Evolutionary conservation across 1,284 basidiomycete species (phyloP).

Genomic region (Entoloma clypeatum): DNA sequence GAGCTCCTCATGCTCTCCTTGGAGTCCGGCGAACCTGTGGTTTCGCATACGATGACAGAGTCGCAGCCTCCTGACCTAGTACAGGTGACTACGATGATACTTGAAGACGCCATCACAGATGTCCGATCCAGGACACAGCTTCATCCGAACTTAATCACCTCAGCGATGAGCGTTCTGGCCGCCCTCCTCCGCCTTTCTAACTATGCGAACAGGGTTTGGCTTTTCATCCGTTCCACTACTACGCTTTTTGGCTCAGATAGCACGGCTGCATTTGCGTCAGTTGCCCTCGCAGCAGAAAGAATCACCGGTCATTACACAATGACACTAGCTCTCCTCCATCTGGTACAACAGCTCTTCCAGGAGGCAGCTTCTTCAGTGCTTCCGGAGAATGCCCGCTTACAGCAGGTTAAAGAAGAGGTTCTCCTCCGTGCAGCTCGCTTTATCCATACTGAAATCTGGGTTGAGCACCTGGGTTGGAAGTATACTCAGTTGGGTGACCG

Average conservation of each 20-base stretch:
- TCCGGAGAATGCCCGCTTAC: slow-evolving; percentile 53
- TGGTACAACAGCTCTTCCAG: slow-evolving; percentile 72
- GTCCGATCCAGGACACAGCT: slow-evolving; percentile 40
- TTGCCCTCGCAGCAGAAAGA: slow-evolving; percentile 70
- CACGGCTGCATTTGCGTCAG: slow-evolving; percentile 51
- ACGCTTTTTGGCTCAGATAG: slow-evolving; percentile 69
- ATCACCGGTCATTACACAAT: slow-evolving; percentile 74
- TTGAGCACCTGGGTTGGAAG: slow-evolving; percentile 79
- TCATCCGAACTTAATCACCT: slow-evolving; percentile 68
- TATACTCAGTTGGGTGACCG: slow-evolving; percentile 74
- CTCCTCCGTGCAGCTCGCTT: slow-evolving; percentile 73
- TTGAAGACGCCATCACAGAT: slow-evolving; percentile 71
- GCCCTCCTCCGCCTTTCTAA: slow-evolving; percentile 70
- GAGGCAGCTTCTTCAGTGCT: slow-evolving; percentile 66
- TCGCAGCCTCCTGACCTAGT: slow-evolving; percentile 65
- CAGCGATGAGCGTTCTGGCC: slow-evolving; percentile 76
- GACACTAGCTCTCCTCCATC: slow-evolving; percentile 72
- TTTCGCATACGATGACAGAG: slow-evolving; percentile 48
- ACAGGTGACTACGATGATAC: slow-evolving; percentile 75
- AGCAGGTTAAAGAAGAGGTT: slow-evolving; percentile 78
- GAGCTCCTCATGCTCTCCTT: slow-evolving; percentile 65
- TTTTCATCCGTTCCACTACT: slow-evolving; percentile 76
- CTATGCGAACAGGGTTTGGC: slow-evolving; percentile 80
- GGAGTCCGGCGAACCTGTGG: slow-evolving; percentile 52
- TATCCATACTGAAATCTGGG: slow-evolving; percentile 82